Conservation (phyloP, 2,329 filamentous ascomycete genomes). For the Sordariomycetes sp. region DNA sequence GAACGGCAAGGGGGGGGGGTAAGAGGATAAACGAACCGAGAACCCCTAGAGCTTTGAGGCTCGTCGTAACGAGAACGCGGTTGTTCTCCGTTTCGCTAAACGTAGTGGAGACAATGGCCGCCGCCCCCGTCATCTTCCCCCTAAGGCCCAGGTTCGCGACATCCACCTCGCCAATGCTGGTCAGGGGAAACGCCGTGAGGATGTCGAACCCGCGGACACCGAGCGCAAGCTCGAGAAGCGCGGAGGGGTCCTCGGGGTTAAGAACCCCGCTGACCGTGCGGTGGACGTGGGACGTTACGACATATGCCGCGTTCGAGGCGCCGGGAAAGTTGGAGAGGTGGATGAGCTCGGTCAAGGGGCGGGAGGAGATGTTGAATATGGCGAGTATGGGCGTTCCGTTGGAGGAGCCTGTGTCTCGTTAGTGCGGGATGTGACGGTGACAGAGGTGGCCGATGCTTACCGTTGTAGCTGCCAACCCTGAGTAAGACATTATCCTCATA, state of each 20-base stretch:
- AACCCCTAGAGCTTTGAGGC: constrained; percentile 69
- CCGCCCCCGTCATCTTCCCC: constrained; percentile 82
- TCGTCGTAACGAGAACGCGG: constrained; percentile 53
- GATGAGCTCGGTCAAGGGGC: constrained; percentile 56
- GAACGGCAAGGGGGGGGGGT: neutral
- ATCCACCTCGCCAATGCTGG: constrained; percentile 23
- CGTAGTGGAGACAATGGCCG: constrained; percentile 58
- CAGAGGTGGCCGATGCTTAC: constrained; percentile 22
- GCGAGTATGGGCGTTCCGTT: constrained; percentile 68
- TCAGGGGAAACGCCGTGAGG: constrained; percentile 61
- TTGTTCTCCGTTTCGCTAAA: constrained; percentile 44
- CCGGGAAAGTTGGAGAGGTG: constrained; percentile 65
- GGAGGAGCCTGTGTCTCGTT: constrained; percentile 25
- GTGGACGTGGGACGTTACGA: constrained; percentile 62
- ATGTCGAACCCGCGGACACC: constrained; percentile 67
- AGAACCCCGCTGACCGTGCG: constrained; percentile 49
- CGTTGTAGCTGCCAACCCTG: constrained; percentile 71
- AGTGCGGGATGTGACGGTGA: neutral
- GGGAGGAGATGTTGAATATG: constrained; percentile 68
- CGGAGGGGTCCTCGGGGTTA: constrained; percentile 26
- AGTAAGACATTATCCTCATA: constrained; percentile 67
- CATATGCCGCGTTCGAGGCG: constrained; percentile 47
- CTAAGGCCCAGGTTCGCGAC: constrained; percentile 67
- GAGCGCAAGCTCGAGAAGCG: constrained; percentile 53
- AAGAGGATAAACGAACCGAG: constrained; percentile 41